Conservation (phyloP, 1,139 yeast species). For the Kodamaea sp. region DNA sequence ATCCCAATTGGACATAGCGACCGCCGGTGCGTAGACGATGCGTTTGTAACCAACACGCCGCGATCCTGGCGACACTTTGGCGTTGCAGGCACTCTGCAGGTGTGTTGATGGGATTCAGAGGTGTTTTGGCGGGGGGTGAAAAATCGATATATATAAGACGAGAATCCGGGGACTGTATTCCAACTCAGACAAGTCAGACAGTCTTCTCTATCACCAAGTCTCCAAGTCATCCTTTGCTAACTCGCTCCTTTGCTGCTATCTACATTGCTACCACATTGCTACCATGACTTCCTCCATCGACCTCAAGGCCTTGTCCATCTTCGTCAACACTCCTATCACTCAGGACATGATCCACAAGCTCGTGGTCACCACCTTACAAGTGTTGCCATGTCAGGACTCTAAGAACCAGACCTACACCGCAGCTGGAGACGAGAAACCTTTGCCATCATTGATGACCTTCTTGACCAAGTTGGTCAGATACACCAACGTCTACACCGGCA, state of each 20-base stretch:
- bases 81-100: constrained; percentile 1
- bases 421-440: constrained; percentile 34
- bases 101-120: background rate
- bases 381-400: constrained; percentile 54
- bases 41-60: too few species aligned
- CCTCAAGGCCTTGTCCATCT: constrained; percentile 55
- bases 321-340: constrained; percentile 58
- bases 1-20: too few species aligned
- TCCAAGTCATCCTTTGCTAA: background rate
- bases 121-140: constrained; percentile 1
- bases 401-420: constrained; percentile 30
- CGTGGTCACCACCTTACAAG: constrained; percentile 63
- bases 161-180: background rate
- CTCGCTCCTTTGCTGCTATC: background rate
- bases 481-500: constrained; percentile 76
- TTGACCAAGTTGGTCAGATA: constrained; percentile 68
- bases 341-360: constrained; percentile 67
- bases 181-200: background rate
- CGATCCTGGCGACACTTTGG: too few species aligned
- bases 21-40: too few species aligned
- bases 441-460: constrained; percentile 76
- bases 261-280: background rate
- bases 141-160: background rate
- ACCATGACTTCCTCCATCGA: constrained; percentile 29
- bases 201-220: background rate